These are phyloP conservation scores for Cladosporium sp. DNA, from an alignment of 2,329 filamentous ascomycete species.

Conservation along the genomic window DNA sequence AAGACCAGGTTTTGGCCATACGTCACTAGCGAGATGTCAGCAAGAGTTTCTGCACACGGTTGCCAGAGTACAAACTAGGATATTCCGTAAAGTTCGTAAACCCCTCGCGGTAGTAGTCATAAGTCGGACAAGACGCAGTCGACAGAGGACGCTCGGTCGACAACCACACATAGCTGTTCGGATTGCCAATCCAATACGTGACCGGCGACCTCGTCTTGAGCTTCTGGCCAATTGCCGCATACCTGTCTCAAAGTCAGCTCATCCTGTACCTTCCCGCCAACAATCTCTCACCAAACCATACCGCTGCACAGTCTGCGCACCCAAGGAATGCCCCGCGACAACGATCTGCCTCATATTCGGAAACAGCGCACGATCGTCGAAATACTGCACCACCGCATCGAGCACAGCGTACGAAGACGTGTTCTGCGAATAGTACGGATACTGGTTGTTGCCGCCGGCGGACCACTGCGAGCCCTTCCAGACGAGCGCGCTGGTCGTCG, in stretches of 20 bases:
- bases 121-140: slow-evolving; percentile 25
- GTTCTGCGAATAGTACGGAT: slow-evolving; percentile 23
- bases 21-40: slow-evolving; percentile 15
- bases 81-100: slow-evolving; percentile 28
- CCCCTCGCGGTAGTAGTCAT: slow-evolving; percentile 28
- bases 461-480: slow-evolving; percentile 32
- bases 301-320: slow-evolving; percentile 31
- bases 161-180: slow-evolving; percentile 32
- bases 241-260: too few species aligned
- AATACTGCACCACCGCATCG: slow-evolving; percentile 32
- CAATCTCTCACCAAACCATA: slow-evolving; percentile 14
- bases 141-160: slow-evolving; percentile 26
- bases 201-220: slow-evolving; percentile 22
- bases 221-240: slow-evolving; percentile 25
- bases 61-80: slow-evolving; percentile 10
- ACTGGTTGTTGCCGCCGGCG: slow-evolving; percentile 31
- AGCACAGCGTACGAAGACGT: slow-evolving; percentile 30
- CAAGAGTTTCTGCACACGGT: too few species aligned
- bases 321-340: slow-evolving; percentile 32
- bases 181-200: slow-evolving; percentile 31
- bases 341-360: slow-evolving; percentile 34
- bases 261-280: too few species aligned
- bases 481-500: slow-evolving; percentile 29
- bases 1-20: slow-evolving; percentile 26
- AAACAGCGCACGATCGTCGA: slow-evolving; percentile 27